Evolutionary conservation across 768 basidiomycete species (phyloP), one percentile per base, ranked within the genome.

Genomic region (Thelephora ganbajun): DNA sequence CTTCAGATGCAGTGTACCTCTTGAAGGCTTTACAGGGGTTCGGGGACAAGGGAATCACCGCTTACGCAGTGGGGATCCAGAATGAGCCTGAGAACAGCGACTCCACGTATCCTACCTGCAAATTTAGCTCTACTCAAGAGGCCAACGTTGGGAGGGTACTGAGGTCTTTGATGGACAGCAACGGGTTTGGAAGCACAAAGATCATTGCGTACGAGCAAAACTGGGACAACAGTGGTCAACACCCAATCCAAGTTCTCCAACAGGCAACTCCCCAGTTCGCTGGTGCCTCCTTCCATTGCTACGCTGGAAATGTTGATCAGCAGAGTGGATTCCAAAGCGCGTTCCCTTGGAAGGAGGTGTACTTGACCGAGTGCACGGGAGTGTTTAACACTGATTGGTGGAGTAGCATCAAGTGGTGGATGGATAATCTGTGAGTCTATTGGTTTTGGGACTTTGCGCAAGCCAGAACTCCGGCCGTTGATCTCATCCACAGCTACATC

Each of bases 331-430:
- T 83, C 62, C 72, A 76, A 23, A 63, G 64, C 37, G 66, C 67
- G 11, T 81, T 66, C 51, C 79, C 80, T 1, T 59, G 59, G 50
- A 81, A 81, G 65, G 76, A 71, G 67, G 65, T 74, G 14, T 70
- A 68, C 61, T 64, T 72, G 50, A 72, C 65, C 54, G 83, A 87
- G 60, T 86, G 85, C 56, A 61, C 74, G 1, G 83, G 84, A 37
- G 3, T 37, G 14, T 60, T 73, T 47, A 79, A 80, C 12, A 72
- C 73, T 7, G 80, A 85, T 57, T 87, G 83, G 83, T 88, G 84
- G 84, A 66, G 64, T 43, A 82, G 86, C 54, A 78, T 86, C 61
- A 86, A 86, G 78, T 83, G 80, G 80, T 77, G 80, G 51, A 75
- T 80, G 71, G 70, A 78, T 50, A 79, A 80, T 54, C 61, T 83